Evolutionary conservation across 441 rosid species (phyloP).

Genomic region (Mallotus japonicus): DNA sequence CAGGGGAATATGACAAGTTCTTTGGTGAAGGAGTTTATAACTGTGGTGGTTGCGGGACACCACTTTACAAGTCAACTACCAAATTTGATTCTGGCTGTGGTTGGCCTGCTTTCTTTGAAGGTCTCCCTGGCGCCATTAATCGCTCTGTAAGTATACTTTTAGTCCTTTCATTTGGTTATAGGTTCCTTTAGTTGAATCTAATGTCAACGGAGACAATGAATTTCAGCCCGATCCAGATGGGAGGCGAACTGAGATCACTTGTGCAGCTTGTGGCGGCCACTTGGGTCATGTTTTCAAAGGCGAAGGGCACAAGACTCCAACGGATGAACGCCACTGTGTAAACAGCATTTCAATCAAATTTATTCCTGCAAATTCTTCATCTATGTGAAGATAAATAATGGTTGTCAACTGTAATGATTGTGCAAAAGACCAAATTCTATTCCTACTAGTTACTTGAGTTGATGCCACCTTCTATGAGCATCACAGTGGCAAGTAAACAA

Average conservation of each 20-base stretch:
- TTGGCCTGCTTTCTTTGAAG: slow-evolving; percentile 85
- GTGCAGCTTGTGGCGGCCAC: slow-evolving; percentile 93
- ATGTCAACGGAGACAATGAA: not conserved
- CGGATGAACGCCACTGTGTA: slow-evolving; percentile 77
- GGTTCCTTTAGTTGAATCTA: not conserved
- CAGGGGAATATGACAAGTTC: slow-evolving; percentile 30
- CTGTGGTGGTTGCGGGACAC: slow-evolving; percentile 64
- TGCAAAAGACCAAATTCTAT: not conserved
- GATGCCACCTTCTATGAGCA: too few species aligned
- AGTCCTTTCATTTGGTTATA: not conserved
- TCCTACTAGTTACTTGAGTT: not conserved
- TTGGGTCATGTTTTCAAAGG: slow-evolving; percentile 89
- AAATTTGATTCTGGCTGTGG: slow-evolving; percentile 78
- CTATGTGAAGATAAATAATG: slow-evolving; percentile 6
- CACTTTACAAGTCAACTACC: slow-evolving; percentile 57
- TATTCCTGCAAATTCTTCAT: slow-evolving; percentile 36
- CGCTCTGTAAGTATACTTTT: slow-evolving; percentile 41
- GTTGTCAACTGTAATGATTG: not conserved
- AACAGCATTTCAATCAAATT: slow-evolving; percentile 73
- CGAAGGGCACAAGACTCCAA: slow-evolving; percentile 78
- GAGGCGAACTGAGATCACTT: slow-evolving; percentile 71
- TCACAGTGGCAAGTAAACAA: not conserved
- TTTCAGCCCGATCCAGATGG: slow-evolving; percentile 87
- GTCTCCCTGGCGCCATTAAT: slow-evolving; percentile 63
- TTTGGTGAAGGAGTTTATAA: slow-evolving; percentile 51